These are phyloP conservation scores for Diplodia scrobiculata DNA, from an alignment of 2,329 filamentous ascomycete species.

Conservation along the genomic window DNA sequence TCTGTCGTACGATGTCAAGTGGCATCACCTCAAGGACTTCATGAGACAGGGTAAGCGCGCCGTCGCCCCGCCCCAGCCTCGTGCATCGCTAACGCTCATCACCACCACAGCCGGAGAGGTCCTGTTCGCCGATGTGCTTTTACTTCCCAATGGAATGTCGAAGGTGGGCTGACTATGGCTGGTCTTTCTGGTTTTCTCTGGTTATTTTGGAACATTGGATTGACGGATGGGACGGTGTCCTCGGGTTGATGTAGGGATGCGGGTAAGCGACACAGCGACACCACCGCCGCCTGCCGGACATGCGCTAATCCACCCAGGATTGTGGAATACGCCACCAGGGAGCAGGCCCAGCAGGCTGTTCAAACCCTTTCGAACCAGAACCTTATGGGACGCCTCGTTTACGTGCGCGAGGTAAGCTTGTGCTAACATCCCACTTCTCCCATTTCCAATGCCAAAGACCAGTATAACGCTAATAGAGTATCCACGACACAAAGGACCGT, in stretches of 20 bases:
- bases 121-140: conserved; percentile 97
- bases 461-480: background rate
- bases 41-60: conserved; percentile 90
- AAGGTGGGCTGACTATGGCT: conserved; percentile 98
- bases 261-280: conserved; percentile 67
- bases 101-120: conserved; percentile 83
- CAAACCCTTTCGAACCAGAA: conserved; percentile 98
- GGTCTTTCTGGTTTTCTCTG: conserved; percentile 68
- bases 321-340: conserved; percentile 99
- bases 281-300: background rate
- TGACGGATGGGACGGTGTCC: conserved; percentile 95
- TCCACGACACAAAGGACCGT: conserved; percentile 68
- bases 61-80: conserved; percentile 33
- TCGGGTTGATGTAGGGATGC: conserved; percentile 95
- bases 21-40: conserved; percentile 99
- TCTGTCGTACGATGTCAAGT: conserved; percentile 98
- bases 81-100: conserved; percentile 40
- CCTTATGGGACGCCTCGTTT: conserved; percentile 96
- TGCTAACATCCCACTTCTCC: background rate
- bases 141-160: conserved; percentile 99
- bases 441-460: background rate
- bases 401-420: conserved; percentile 83
- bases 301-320: conserved; percentile 63
- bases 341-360: conserved; percentile 97
- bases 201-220: conserved; percentile 82